Evolutionary conservation across 2,329 filamentous ascomycete species (phyloP), one percentile per base, ranked within the genome.

Genomic region (Mycogone perniciosa): DNA sequence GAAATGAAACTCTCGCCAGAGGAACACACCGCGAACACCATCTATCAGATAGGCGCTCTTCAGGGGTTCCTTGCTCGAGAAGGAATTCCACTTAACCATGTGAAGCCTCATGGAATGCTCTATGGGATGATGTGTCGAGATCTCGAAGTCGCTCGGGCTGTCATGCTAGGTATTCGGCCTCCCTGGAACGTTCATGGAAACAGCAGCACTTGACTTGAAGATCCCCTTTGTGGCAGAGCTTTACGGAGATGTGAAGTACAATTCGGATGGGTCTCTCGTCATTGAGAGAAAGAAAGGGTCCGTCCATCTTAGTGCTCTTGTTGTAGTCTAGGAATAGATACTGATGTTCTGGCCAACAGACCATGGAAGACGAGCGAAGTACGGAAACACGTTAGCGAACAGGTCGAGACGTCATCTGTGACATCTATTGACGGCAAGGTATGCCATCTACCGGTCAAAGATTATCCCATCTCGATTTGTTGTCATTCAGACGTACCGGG

Each of bases 281-380:
- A 52, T 60, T 62, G 76, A 53, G 73, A 70, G 79, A 31, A 79
- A 80, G 67, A 82, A 81, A 67, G 13, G 7, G 33, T 35, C 7
- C 11, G 33, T 35, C 7, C 11, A 35, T 11, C 33, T 35, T 35
- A 35, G 7, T 11, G 7, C 7, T 35, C 33, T 35, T 11, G 7
- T 11, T 35, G 33, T 35, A 8, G 11, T 35, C 2, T 3, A 35
- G 7, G 11, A 35, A 11, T 35, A 3, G 4, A 35, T 8, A 3
- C 33, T 35, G 11, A 35, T 11, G 2, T 38, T 3, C 31, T 39
- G 27, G 27, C 11, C 20, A 20, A 9, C 38, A 79, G 80, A 69
- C 64, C 70, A 67, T 35, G 33, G 60, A 66, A 27, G 49, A 62
- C 0, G 64, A 64, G 6, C 70, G 73, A 35, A 67, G 73, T 35